These are phyloP conservation scores for Coemansia sp. DNA, from an alignment of 192 early-diverging fungal genomes.

Conservation along the genomic window DNA sequence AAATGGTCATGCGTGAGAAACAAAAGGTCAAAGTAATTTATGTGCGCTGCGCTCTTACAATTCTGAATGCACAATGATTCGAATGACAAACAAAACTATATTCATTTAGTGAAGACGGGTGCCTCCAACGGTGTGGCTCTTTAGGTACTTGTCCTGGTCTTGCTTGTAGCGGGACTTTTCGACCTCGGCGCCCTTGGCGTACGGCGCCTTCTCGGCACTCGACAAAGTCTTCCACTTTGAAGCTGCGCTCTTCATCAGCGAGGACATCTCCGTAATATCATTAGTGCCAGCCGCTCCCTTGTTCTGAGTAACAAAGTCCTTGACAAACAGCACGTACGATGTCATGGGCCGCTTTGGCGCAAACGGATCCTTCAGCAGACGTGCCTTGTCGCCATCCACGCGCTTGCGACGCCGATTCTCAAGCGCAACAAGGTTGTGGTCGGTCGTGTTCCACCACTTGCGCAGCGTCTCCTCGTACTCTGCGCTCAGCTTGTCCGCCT, in stretches of 20 bases:
- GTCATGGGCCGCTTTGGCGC: conserved; percentile 34
- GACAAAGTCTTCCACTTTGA: conserved; percentile 39
- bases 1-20: conserved; percentile 5
- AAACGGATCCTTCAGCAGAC: conserved; percentile 38
- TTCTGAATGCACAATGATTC: too few relatives aligned
- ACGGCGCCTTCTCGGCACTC: conserved; percentile 33
- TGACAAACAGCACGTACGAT: conserved; percentile 12
- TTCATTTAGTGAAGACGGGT: background rate
- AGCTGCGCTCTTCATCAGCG: background rate
- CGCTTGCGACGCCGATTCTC: conserved; percentile 47
- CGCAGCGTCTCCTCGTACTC: conserved; percentile 21
- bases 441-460: conserved; percentile 38
- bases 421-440: conserved; percentile 27
- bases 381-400: conserved; percentile 3
- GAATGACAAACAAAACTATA: too few relatives aligned
- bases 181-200: conserved; percentile 5
- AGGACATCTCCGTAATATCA: background rate
- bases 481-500: background rate
- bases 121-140: conserved; percentile 6
- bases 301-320: conserved; percentile 1
- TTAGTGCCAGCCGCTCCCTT: background rate
- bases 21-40: background rate
- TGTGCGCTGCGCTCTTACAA: too few relatives aligned
- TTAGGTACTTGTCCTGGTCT: conserved; percentile 25
- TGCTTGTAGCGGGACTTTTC: conserved; percentile 18